Percentiles rank a stretch among this genome's conserved stretches.
Evolutionary conservation across 345 rosid genomes (phyloP).

Genomic region (Ceriops zippeliana): DNA sequence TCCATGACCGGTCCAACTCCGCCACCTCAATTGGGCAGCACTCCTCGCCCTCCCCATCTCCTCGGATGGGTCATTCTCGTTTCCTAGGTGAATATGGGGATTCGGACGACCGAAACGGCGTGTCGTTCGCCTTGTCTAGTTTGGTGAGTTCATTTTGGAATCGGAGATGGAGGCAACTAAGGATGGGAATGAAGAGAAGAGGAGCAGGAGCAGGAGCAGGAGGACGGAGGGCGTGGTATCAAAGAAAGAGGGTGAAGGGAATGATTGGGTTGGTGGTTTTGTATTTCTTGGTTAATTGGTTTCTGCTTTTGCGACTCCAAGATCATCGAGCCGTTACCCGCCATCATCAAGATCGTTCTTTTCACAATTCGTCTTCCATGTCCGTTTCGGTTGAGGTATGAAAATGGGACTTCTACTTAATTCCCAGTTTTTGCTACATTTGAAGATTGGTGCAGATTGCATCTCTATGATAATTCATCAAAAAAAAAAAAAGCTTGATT

Average conservation of each 20-base stretch:
- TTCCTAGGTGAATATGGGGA: not conserved
- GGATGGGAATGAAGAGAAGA: conserved; percentile 39
- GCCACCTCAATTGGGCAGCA: conserved; percentile 5
- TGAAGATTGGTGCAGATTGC: not conserved
- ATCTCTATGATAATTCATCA: too few species aligned
- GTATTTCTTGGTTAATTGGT: conserved; percentile 71
- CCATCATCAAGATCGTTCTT: conserved; percentile 23
- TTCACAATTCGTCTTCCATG: conserved; percentile 35
- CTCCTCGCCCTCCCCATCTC: conserved; percentile 9
- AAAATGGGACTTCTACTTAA: not conserved
- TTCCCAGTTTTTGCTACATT: not conserved
- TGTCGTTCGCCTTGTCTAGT: conserved; percentile 20
- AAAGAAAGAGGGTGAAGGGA: conserved; percentile 44
- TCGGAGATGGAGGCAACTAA: conserved; percentile 23
- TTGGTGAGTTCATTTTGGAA: conserved; percentile 34
- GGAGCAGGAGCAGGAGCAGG: conserved; percentile 33
- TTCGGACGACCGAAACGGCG: not conserved
- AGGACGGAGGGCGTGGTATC: conserved; percentile 46
- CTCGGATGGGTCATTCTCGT: not conserved
- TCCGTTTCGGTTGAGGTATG: conserved; percentile 45
- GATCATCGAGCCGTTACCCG: conserved; percentile 34
- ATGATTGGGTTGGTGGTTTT: conserved; percentile 50
- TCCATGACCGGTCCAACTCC: not conserved
- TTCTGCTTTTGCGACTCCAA: conserved; percentile 65
- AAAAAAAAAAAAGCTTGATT: too few species aligned